Base-by-base conservation (phyloP, 345 rosid species). In the Heritiera littoralis region DNA sequence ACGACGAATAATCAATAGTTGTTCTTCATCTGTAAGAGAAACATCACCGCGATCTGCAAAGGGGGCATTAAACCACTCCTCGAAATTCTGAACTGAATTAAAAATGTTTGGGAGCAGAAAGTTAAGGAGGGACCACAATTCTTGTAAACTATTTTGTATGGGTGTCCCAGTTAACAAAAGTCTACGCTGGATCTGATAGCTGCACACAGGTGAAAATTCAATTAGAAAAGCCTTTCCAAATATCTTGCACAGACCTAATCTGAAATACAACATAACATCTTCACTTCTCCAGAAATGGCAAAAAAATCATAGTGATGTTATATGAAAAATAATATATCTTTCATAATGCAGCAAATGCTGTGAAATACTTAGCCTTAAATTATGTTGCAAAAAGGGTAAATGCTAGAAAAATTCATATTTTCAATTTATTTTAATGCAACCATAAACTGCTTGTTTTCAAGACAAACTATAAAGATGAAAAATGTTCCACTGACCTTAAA, bases 51-150 rank as follows among this genome's bases (percentile, higher is more conserved):
- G 94, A 80, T 92, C 99, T 64, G 94, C 95, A 69, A 96, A 96
- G 76, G 98, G 99, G 74, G 97, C 98, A 89, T 96, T 96, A 84
- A 96, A 96, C 99, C 99, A 96, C 80, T 96, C 99, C 89, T 92
- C 99, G 56, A 96, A 96, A 79, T 92, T 94, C 80, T 83, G 87
- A 77, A 90, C 95, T 3, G 99, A 96, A 87, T 96, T 96, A 79
- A 96, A 94, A 76, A 94, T 96, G 76, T 85, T 88, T 41, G 99
- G 99, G 73, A 96, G 99, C 72, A 96, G 98, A 86, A 94, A 96
- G 85, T 96, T 96, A 76, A 96, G 98, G 70, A 96, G 89, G 64
- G 99, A 91, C 99, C 98, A 96, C 38, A 96, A 81, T 83, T 96
- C 98, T 84, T 94, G 98, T 86, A 96, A 90, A 81, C 97, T 92